Evolutionary conservation across 2,329 filamentous ascomycete species (phyloP), one percentile per base, ranked within the genome.

Genomic region (Calonectria pteridis): DNA sequence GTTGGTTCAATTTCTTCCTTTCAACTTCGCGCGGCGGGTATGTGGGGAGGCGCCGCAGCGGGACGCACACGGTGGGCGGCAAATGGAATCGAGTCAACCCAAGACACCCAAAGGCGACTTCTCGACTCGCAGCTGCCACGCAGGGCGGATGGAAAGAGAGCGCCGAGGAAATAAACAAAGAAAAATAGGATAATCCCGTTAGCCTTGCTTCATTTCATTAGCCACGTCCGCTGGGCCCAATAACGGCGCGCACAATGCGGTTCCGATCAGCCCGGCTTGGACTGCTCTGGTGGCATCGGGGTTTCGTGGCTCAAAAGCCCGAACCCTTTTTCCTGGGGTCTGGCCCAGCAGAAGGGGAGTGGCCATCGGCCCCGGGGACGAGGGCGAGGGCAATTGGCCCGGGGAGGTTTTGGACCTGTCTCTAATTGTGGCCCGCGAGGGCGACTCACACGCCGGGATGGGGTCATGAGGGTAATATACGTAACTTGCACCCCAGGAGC

Each of bases 201-300:
- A 46, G 58, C 28, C 29, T 68, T 68, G 49, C 65, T 64, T 62
- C 65, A 64, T 55, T 49, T 63, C 43, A 66, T 40, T 51, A 53
- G 46, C 33, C 35, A 68, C 53, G 40, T n/a, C 18, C 29, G 33
- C 23, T 29, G n/a, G 18, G 31, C 46, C 49, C 43, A 66, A 74
- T 67, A 69, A 73, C 67, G 69, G 62, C 49, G 67, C 73, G 62
- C 71, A 72, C 50, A 55, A 67, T 71, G 77, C 77, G 73, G 77
- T 78, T 67, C 77, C 77, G 76, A 73, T 66, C 69, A 59, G 50
- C 76, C 78, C 77, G 75, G 71, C 46, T 53, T 58, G 64, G 50
- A 58, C 28, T 37, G 23, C 20, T 33, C 43, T 65, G 73, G 75
- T 72, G 68, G 65, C 31, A 18, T 31, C 35, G 63, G 51, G 51